Evolutionary conservation across 768 basidiomycete genomes (phyloP).

Genomic region (Rhizopogon salebrosus): DNA sequence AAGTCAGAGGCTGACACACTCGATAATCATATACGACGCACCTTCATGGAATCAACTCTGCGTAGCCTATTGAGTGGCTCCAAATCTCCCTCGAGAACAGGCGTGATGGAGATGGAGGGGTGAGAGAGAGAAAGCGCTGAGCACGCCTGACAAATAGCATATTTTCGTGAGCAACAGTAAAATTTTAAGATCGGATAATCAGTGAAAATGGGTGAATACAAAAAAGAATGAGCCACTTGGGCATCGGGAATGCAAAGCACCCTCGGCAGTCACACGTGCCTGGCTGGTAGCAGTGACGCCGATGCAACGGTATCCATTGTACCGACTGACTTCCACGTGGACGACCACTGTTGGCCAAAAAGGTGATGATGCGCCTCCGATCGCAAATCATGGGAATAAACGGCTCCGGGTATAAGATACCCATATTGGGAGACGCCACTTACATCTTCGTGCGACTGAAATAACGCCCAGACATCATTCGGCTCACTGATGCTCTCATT

Average conservation of each 20-base stretch:
- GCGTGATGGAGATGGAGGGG: constrained; percentile 39
- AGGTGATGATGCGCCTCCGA: constrained; percentile 4
- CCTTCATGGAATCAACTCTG: constrained; percentile 34
- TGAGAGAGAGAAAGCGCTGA: constrained; percentile 49
- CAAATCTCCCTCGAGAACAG: constrained; percentile 60
- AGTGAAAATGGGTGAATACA: constrained; percentile 8
- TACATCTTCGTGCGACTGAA: constrained; percentile 58
- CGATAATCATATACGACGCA: constrained; percentile 15
- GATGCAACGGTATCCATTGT: background rate
- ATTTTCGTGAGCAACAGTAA: constrained; percentile 14
- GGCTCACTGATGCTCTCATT: constrained; percentile 29
- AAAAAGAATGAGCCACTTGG: constrained; percentile 5
- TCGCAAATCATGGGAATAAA: constrained; percentile 2
- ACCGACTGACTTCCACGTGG: constrained; percentile 5
- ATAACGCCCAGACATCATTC: constrained; percentile 51
- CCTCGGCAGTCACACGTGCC: background rate
- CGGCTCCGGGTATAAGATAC: background rate
- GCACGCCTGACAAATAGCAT: constrained; percentile 39
- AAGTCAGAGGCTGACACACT: constrained; percentile 14
- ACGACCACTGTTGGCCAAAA: constrained; percentile 9
- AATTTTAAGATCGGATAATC: constrained; percentile 14
- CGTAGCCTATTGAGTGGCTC: constrained; percentile 55
- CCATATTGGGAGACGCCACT: constrained; percentile 16
- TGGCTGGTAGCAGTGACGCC: background rate
- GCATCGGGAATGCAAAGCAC: background rate